Evolutionary conservation across 1,284 basidiomycete species (phyloP).

Genomic region (Ceratobasidium sp.): DNA sequence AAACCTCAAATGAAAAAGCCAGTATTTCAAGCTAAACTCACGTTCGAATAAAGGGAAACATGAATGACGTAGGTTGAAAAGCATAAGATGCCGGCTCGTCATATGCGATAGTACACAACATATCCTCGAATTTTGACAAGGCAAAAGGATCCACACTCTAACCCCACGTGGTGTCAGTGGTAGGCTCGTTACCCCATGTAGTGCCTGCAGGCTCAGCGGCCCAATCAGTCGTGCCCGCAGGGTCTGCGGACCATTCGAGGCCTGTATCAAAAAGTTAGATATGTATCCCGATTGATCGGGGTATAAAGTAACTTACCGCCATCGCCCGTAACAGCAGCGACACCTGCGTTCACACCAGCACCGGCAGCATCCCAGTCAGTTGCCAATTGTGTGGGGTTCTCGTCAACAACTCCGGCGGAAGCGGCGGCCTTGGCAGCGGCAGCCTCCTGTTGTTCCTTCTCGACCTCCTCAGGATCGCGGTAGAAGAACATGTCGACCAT

Average conservation of each 20-base stretch:
- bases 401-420: constrained; percentile 64
- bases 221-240: constrained; percentile 79
- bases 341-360: constrained; percentile 81
- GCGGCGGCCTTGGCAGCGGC: constrained; percentile 82
- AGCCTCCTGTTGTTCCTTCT: constrained; percentile 95
- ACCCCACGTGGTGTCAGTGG: constrained; percentile 26
- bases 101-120: constrained; percentile 44
- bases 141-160: constrained; percentile 5
- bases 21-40: constrained; percentile 28
- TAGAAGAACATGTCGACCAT: constrained; percentile 99
- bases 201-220: constrained; percentile 76
- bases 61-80: constrained; percentile 28
- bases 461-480: constrained; percentile 99
- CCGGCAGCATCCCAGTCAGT: constrained; percentile 83
- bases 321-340: constrained; percentile 78
- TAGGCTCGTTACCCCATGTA: constrained; percentile 67
- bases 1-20: neutral
- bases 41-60: constrained; percentile 39
- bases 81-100: constrained; percentile 39
- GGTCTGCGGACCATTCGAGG: constrained; percentile 87
- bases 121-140: constrained; percentile 32
- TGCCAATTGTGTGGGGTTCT: constrained; percentile 64
- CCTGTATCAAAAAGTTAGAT: constrained; percentile 60
- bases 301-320: constrained; percentile 51
- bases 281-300: constrained; percentile 53